These are phyloP conservation scores for Neurospora hispaniola DNA, from an alignment of 495 filamentous ascomycete species.

Conservation along the genomic window DNA sequence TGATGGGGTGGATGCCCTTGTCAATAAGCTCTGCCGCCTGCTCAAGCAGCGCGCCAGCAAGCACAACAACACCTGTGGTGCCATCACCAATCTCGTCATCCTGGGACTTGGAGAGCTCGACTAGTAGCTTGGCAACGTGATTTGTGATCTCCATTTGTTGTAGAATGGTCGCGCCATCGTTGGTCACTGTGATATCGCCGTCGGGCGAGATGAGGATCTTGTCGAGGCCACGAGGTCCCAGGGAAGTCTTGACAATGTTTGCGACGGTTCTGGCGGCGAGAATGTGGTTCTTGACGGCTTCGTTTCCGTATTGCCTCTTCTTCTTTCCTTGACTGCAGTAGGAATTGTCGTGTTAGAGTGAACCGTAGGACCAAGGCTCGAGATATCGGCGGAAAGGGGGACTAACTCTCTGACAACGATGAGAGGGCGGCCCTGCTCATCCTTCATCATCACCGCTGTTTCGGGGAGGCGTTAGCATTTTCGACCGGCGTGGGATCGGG, in stretches of 20 bases:
- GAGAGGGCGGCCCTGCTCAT: conserved; percentile 94
- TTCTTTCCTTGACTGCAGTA: conserved; percentile 82
- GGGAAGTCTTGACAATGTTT: conserved; percentile 92
- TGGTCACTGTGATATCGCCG: conserved; percentile 98
- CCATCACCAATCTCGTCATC: conserved; percentile 99
- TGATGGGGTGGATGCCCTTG: conserved; percentile 97
- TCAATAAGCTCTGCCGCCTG: conserved; percentile 98
- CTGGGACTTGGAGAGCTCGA: conserved; percentile 97
- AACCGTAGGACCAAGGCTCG: conserved; percentile 1
- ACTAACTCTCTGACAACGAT: conserved; percentile 97
- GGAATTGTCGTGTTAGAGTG: conserved; percentile 9
- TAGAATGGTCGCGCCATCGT: conserved; percentile 96
- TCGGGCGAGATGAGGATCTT: conserved; percentile 99
- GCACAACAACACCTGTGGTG: conserved; percentile 93
- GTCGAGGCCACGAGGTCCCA: conserved; percentile 92
- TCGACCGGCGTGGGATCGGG: neutral
- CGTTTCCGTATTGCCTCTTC: conserved; percentile 90
- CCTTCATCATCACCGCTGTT: conserved; percentile 49
- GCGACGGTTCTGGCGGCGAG: conserved; percentile 91
- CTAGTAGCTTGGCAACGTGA: conserved; percentile 92
- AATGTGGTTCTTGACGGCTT: conserved; percentile 96
- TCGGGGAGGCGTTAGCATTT: neutral
- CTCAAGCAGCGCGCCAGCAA: conserved; percentile 90
- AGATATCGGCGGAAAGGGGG: conserved; percentile 1
- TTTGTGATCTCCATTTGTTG: conserved; percentile 99